Evolutionary conservation across 306 rosid genomes (phyloP), one percentile per base, ranked within the genome.

Genomic region (Malus orientalis): DNA sequence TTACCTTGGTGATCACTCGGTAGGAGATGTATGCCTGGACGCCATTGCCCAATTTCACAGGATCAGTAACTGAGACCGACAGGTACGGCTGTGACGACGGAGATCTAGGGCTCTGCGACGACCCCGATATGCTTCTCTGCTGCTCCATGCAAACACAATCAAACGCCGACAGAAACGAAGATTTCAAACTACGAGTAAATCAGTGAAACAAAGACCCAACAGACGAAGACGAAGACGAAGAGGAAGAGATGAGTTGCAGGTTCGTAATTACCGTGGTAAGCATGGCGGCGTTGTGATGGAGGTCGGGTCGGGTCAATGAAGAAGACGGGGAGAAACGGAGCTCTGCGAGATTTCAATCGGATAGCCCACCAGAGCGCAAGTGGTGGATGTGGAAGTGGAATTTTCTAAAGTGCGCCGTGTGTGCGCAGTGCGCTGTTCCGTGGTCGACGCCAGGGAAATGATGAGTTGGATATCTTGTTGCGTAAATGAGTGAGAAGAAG

Each of bases 41-140:
- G 84, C 98, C 98, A 90, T 92, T 95, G 81, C 99, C 97, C 77
- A 95, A 90, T 84, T 95, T 95, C 74, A 95, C 97, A 55, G 97
- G 97, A 89, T 95, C 99, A 45, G 93, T 87, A 36, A 95, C 96
- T 13, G 90, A 90, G 69, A 95, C 99, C 11, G 91, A 90, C 22
- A 95, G 93, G 78, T 79, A 85, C 7, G 93, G 97, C 83, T 85
- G 93, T 47, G 97, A 89, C 4, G 90, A 85, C 67, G 93, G 96
- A 78, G 97, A 95, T 92, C 99, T 95, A 86, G 97, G 97, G 91
- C 97, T 95, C 79, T 75, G 93, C 36, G 91, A 80, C 40, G 96
- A 79, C 19, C 90, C 93, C 65, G 97, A 80, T 49, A 83, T 62
- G 67, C 82, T 87, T 74, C 90, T 87, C 82, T 88, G 93, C 86